Percentiles rank a stretch among this genome's conserved stretches.
Evolutionary conservation across 306 rosid species (phyloP).

Genomic region (Fragaria nilgerrensis): DNA sequence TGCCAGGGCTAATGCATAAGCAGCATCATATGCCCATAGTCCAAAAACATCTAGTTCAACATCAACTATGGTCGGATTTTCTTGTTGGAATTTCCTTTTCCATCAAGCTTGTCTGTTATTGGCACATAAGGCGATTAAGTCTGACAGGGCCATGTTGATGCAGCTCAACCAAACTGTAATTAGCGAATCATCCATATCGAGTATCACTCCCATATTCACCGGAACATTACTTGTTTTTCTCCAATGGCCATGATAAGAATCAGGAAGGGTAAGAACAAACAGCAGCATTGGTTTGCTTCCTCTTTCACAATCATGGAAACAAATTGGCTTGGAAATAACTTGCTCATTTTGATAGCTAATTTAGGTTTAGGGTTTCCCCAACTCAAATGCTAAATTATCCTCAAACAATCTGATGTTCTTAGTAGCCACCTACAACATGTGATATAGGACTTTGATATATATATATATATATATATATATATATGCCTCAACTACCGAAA

Average conservation of each 20-base stretch:
- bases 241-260: background rate
- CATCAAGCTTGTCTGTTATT: constrained; percentile 8
- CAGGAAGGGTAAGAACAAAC: background rate
- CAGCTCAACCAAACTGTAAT: background rate
- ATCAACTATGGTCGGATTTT: constrained; percentile 16
- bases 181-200: background rate
- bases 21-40: constrained; percentile 29
- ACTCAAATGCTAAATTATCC: no score
- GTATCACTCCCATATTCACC: background rate
- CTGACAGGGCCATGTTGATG: constrained; percentile 1
- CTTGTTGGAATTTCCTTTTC: constrained; percentile 18
- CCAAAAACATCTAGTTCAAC: constrained; percentile 10
- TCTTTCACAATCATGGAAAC: background rate
- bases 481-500: no score
- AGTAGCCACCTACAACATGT: no score
- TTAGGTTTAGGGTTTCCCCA: no score
- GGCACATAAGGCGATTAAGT: constrained; percentile 15
- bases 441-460: no score
- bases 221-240: background rate
- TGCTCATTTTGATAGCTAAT: no score
- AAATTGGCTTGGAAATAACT: no score
- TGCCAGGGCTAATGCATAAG: constrained; percentile 19
- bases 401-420: no score
- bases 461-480: no score
- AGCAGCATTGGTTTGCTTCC: background rate